A percentile compares a stretch with the other conserved stretches of the same genome.
Conservation (phyloP, 176 grass and related monocot species). For the Carex scoparia region DNA sequence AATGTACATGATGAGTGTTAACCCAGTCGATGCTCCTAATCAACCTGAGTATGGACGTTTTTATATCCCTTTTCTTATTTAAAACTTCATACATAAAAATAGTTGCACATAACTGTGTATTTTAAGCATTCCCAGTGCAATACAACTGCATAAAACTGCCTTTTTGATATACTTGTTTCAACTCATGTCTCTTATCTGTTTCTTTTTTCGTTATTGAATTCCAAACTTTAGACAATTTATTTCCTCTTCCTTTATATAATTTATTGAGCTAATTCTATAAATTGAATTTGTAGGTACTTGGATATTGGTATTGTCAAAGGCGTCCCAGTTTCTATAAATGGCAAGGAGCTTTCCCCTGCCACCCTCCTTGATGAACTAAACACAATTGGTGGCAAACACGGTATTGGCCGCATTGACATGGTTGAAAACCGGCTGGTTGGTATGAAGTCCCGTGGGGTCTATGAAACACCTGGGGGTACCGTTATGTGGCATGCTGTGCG, state of each 20-base stretch:
- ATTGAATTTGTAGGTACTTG: slow-evolving; percentile 50
- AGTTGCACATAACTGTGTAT: too few relatives aligned
- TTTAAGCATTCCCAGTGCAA: background rate
- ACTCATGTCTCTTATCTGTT: background rate
- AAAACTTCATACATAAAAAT: background rate
- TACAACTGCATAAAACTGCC: background rate
- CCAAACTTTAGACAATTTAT: background rate
- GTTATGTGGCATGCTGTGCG: slow-evolving; percentile 64
- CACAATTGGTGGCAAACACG: slow-evolving; percentile 67
- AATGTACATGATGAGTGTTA: slow-evolving; percentile 98
- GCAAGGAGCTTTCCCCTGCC: slow-evolving; percentile 58
- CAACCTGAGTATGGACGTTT: slow-evolving; percentile 65
- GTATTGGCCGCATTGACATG: slow-evolving; percentile 79
- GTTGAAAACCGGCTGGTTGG: slow-evolving; percentile 88
- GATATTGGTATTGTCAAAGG: slow-evolving; percentile 73
- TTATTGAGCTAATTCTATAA: slow-evolving; percentile 2
- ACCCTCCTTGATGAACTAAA: slow-evolving; percentile 79
- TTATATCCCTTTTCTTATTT: background rate
- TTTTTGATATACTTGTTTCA: background rate
- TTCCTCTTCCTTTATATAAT: background rate
- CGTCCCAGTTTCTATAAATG: slow-evolving; percentile 77
- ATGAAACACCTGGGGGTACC: slow-evolving; percentile 90
- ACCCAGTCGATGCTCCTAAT: slow-evolving; percentile 67
- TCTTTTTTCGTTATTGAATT: background rate
- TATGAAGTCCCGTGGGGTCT: slow-evolving; percentile 92